Base-by-base conservation (phyloP, 257 asterid species). In the Echites panduratus region DNA sequence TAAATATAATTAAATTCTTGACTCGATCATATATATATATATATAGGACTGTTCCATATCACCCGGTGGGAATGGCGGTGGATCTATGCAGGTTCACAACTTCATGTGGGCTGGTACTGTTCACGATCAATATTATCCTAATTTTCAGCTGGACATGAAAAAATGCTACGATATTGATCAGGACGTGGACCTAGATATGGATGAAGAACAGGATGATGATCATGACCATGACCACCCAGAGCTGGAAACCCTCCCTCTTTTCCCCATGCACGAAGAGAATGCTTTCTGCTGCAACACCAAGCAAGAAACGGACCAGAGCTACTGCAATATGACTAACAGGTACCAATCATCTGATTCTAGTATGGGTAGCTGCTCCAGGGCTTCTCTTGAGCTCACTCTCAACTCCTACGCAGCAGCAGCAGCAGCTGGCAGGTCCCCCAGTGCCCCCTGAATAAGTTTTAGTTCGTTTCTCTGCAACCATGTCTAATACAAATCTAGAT, bases 311-410 rank as follows among this genome's bases (percentile, higher is more conserved):
- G 45, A 41, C 5, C 45, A 76, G 8, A 35, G 70, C 75, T 75
- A 77, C 57, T 83, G n/a, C n/a, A n/a, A 83, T 57, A 32, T 24
- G 22, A 52, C 59, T 29, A 59, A 76, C 50, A 79, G 82, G 79
- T 65, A 57, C 56, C 79, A 63, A n/a, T 58, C 12, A 17, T 16
- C 78, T 1, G 82, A 66, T 38, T 64, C 67, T 54, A 71, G 61
- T 72, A 53, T 77, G 71, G 83, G 68, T 32, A 3, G 3, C 70
- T 71, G 73, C 67, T 78, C 67, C 58, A 45, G 89, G 83, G 87
- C 95, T 76, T 90, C 96, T 9, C 83, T 93, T 75, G 98, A 93
- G 70, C 97, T 93, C 58, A 89, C 80, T 49, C 98, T 93, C 75
- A 89, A 88, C 87, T 87, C 96, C 73, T 87, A 81, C 71, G 80